Evolutionary conservation across 257 asterid species (phyloP).

Genomic region (Solanum gracilifrons): DNA sequence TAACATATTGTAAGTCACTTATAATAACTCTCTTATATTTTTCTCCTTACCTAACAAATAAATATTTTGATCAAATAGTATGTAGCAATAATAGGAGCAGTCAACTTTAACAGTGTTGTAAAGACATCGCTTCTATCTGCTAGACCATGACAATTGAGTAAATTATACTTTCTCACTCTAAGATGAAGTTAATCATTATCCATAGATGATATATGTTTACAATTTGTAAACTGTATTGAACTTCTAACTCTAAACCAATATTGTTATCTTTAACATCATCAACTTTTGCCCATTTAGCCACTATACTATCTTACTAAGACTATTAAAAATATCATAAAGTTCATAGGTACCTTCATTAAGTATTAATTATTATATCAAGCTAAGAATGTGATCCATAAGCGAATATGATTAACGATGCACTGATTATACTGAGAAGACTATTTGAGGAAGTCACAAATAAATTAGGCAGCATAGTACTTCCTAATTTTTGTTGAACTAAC

Average conservation of each 20-base stretch:
- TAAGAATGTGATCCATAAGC: not conserved
- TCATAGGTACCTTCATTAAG: not conserved
- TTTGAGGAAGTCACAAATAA: not conserved
- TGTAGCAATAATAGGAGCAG: not conserved
- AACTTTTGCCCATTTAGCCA: not conserved
- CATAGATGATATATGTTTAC: no score
- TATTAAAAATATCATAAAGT: no score
- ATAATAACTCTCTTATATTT: not conserved
- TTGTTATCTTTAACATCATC: not conserved
- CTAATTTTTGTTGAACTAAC: not conserved
- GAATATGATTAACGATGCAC: not conserved
- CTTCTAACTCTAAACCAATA: not conserved
- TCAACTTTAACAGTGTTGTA: not conserved
- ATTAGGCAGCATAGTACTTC: not conserved
- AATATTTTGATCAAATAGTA: not conserved
- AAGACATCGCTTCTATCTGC: not conserved
- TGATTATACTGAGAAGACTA: not conserved
- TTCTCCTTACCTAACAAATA: not conserved
- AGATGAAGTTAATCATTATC: no score
- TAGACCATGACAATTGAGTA: not conserved
- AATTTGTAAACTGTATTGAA: not conserved
- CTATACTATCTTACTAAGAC: not conserved
- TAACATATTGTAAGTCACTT: not conserved
- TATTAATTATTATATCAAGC: not conserved
- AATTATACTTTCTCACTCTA: not conserved